A percentile compares a stretch with the other conserved stretches of the same genome.
Conservation (phyloP, 78 protist genomes). For the Dictyostelium intermedium region DNA sequence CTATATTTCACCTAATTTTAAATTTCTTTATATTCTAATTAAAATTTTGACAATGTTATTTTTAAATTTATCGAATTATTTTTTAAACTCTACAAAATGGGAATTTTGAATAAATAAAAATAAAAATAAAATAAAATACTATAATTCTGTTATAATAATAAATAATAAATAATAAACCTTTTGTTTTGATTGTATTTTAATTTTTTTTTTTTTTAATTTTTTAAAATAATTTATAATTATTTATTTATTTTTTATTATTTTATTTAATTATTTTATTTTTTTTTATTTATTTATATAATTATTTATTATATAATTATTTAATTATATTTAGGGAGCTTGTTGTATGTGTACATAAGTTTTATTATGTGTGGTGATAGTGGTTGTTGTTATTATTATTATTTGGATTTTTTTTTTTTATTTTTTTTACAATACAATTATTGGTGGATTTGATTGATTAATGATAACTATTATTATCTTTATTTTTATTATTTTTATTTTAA, state of each 20-base stretch:
- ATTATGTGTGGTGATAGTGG: neutral
- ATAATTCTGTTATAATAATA: neutral
- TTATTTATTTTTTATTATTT: neutral
- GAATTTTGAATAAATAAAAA: no score
- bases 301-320: neutral
- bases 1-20: no score
- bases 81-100: neutral
- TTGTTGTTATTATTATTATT: neutral
- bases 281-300: neutral
- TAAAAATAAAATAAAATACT: neutral
- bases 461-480: neutral
- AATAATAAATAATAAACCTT: neutral
- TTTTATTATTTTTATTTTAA: neutral
- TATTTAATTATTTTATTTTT: neutral
- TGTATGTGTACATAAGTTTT: neutral
- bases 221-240: no score
- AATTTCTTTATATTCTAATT: no score
- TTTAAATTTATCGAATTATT: neutral
- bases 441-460: conserved; percentile 6
- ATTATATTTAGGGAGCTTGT: neutral
- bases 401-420: neutral
- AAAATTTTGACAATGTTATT: neutral
- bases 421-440: neutral
- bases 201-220: neutral
- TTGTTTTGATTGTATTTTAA: neutral